Evolutionary conservation across 495 filamentous ascomycete species (phyloP).

Genomic region (Xylaria flabelliformis): DNA sequence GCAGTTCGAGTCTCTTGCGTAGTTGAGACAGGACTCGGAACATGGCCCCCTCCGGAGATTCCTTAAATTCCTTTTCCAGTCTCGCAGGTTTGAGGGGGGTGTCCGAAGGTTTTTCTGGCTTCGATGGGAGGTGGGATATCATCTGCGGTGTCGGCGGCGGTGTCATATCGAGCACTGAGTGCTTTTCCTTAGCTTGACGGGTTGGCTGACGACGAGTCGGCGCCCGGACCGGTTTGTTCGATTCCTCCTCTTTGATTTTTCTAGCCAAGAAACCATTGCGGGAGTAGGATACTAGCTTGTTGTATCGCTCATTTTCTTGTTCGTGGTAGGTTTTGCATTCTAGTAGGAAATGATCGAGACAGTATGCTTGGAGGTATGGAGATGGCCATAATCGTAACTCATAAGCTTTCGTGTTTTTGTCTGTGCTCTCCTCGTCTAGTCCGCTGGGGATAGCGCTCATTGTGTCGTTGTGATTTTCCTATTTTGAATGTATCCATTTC

Average conservation of each 20-base stretch:
- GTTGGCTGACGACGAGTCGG: conserved; percentile 21
- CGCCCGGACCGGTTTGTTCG: not conserved
- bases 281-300: not conserved
- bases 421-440: not conserved
- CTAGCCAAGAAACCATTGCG: not conserved
- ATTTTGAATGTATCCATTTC: not conserved
- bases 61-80: conserved; percentile 13
- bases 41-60: conserved; percentile 9
- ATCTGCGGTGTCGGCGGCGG: not conserved
- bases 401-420: not conserved
- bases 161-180: not conserved
- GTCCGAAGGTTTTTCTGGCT: not conserved
- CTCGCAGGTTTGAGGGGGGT: conserved; percentile 16
- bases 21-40: conserved; percentile 7
- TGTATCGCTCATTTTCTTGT: conserved; percentile 16
- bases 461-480: not conserved
- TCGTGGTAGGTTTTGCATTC: conserved; percentile 27
- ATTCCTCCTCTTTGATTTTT: not conserved
- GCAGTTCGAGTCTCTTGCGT: conserved; percentile 6
- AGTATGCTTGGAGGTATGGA: conserved; percentile 17
- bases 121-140: not conserved
- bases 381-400: conserved; percentile 22
- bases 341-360: conserved; percentile 23
- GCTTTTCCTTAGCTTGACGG: conserved; percentile 21
- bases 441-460: not conserved